phyloP scores from a whole-genome alignment of 805 yeast genomes.

The Blastobotrys chiropterorum region DNA sequence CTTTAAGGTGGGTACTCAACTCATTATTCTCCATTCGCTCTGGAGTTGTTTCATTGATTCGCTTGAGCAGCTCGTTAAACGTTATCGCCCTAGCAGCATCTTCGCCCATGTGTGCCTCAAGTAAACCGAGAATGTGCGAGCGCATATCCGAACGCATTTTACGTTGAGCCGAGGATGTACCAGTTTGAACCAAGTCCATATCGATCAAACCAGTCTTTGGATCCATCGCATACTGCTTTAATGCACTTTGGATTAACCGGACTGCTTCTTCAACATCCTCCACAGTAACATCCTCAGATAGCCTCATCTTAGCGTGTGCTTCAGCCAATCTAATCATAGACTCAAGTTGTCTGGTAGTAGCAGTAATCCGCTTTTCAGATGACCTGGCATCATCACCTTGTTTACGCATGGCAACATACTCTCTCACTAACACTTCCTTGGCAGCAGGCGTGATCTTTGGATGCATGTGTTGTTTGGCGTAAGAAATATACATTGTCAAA shows the following conservation, averaged over 20 bases:
- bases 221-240: conserved; percentile 97
- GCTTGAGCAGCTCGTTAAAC: conserved; percentile 52
- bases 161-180: conserved; percentile 84
- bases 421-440: conserved; percentile 74
- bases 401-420: conserved; percentile 90
- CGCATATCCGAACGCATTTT: conserved; percentile 66
- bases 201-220: conserved; percentile 95
- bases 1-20: conserved; percentile 57
- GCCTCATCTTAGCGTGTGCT: conserved; percentile 96
- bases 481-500: conserved; percentile 81
- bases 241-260: conserved; percentile 84
- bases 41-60: conserved; percentile 59
- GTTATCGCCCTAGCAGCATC: conserved; percentile 42
- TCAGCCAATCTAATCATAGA: conserved; percentile 91
- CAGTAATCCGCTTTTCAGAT: conserved; percentile 87
- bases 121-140: conserved; percentile 49
- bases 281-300: conserved; percentile 62
- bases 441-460: conserved; percentile 82
- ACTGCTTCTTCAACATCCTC: conserved; percentile 91
- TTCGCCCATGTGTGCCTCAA: conserved; percentile 36
- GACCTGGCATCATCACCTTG: conserved; percentile 86
- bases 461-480: conserved; percentile 77
- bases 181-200: conserved; percentile 95
- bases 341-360: conserved; percentile 95
- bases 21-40: conserved; percentile 65